Evolutionary conservation across 2,329 filamentous ascomycete genomes (phyloP).

Genomic region (Beauveria asiatica): DNA sequence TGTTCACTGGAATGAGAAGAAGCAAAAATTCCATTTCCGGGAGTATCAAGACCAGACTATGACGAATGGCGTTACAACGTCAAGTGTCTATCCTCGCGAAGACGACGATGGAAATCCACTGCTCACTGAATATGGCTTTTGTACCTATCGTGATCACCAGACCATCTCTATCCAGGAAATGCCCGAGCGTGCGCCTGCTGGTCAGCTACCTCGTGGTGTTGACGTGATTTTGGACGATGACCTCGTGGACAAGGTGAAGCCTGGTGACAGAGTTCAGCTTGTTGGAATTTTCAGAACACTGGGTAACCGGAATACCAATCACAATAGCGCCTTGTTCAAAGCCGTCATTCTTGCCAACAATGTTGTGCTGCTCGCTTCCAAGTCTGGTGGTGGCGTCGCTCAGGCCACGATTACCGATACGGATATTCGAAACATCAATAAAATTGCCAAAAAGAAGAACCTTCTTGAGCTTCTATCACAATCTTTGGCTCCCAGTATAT

Average conservation of each 20-base stretch:
- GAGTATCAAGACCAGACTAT: constrained; percentile 97
- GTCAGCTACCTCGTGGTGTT: constrained; percentile 88
- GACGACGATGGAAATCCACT: constrained; percentile 89
- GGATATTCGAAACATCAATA: constrained; percentile 98
- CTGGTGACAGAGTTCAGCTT: constrained; percentile 89
- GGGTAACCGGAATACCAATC: constrained; percentile 85
- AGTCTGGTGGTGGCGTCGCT: constrained; percentile 88
- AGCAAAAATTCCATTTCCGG: constrained; percentile 77
- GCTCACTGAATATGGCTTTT: constrained; percentile 92
- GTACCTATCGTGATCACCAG: constrained; percentile 92
- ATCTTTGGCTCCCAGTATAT: constrained; percentile 92
- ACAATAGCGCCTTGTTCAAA: constrained; percentile 89
- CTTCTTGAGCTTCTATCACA: constrained; percentile 89
- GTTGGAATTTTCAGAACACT: constrained; percentile 94
- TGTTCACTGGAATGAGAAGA: constrained; percentile 88
- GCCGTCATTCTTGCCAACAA: constrained; percentile 93
- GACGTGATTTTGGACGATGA: constrained; percentile 97
- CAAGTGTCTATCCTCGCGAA: constrained; percentile 88
- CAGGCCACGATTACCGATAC: constrained; percentile 89
- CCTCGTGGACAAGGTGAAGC: constrained; percentile 88
- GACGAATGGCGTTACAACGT: constrained; percentile 81
- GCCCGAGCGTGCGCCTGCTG: constrained; percentile 91
- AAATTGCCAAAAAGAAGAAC: constrained; percentile 87
- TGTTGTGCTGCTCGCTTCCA: constrained; percentile 86
- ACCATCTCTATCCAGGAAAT: constrained; percentile 98